Conservation (phyloP, 352 stramenopile species). For the Phytopythium vexans region DNA sequence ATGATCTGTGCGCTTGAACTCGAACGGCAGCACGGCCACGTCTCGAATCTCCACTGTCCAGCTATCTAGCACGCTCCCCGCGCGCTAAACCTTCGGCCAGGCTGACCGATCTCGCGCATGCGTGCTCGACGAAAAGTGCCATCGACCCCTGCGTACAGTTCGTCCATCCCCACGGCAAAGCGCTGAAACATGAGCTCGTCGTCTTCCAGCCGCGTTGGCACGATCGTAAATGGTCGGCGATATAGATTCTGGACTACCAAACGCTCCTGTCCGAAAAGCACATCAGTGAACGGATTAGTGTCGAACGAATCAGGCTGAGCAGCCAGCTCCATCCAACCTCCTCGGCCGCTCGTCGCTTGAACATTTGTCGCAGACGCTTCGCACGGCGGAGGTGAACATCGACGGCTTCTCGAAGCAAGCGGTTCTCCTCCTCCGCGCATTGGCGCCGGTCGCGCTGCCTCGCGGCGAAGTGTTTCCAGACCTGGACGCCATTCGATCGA, state of each 20-base stretch:
- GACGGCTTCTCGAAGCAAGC: background rate
- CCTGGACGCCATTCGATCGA: background rate
- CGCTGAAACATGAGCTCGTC: background rate
- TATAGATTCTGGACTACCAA: background rate
- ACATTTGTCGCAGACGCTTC: background rate
- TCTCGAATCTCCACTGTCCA: background rate
- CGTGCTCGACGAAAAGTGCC: background rate
- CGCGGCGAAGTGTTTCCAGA: background rate
- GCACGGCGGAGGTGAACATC: background rate
- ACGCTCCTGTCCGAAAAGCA: no score
- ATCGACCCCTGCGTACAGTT: background rate
- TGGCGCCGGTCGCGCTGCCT: background rate
- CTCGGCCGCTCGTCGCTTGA: background rate
- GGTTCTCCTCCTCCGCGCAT: slow-evolving; percentile 1
- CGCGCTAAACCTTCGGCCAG: background rate
- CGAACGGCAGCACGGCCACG: background rate
- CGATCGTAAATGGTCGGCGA: background rate
- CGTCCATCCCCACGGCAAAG: background rate
- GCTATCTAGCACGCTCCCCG: no score
- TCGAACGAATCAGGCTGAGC: no score
- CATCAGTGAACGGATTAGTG: no score
- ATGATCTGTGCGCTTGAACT: background rate
- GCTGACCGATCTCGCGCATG: background rate
- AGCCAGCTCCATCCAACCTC: background rate
- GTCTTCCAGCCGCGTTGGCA: background rate